phyloP scores from a whole-genome alignment of 768 basidiomycete species.

The Gloeostereum incarnatum region DNA sequence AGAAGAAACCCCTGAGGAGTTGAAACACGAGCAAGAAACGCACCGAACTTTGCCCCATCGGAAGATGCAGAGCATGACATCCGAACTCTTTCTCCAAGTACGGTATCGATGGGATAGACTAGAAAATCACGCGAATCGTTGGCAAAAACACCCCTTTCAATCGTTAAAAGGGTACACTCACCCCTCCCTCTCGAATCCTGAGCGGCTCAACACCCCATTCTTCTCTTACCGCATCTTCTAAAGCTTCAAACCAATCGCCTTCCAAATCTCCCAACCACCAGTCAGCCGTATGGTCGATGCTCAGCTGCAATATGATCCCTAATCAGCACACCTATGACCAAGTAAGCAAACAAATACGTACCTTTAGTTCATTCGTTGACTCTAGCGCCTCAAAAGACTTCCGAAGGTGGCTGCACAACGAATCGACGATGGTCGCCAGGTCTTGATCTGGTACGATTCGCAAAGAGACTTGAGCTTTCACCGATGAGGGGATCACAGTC shows the following conservation, averaged over 20 bases:
- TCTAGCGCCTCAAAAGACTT: conserved; percentile 46
- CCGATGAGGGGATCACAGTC: conserved; percentile 82
- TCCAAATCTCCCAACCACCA: conserved; percentile 95
- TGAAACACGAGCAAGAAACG: conserved; percentile 14
- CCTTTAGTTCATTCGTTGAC: conserved; percentile 69
- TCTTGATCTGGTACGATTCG: conserved; percentile 95
- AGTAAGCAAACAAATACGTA: conserved; percentile 22
- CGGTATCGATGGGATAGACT: conserved; percentile 93
- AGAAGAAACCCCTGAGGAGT: conserved; percentile 4
- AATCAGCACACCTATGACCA: not conserved
- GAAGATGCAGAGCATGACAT: conserved; percentile 87
- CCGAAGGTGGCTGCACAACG: conserved; percentile 50
- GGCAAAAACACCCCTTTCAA: no score
- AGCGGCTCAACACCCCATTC: conserved; percentile 87
- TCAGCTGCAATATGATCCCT: conserved; percentile 44
- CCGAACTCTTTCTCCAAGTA: conserved; percentile 88
- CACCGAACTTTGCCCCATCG: conserved; percentile 87
- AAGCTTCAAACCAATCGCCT: conserved; percentile 76
- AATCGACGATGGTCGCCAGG: conserved; percentile 53
- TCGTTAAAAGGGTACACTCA: no score
- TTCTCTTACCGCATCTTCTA: conserved; percentile 73
- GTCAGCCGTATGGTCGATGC: conserved; percentile 75
- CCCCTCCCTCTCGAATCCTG: conserved; percentile 89
- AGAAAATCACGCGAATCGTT: not conserved
- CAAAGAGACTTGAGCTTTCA: conserved; percentile 79